Conservation (phyloP, 78 protist genomes). For the Planoprotostelium fungivorum region DNA sequence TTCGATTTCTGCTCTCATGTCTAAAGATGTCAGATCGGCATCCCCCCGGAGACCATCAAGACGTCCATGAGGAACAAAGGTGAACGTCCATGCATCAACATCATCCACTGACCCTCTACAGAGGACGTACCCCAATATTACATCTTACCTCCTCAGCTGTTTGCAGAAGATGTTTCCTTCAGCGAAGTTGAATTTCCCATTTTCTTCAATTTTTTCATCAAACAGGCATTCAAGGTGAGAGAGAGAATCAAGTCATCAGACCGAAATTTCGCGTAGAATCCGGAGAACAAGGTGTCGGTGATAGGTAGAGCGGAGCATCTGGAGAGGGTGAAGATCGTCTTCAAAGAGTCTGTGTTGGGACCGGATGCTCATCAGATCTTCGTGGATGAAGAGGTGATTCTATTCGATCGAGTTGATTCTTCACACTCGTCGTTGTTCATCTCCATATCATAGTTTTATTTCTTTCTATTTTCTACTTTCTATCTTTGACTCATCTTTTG, state of each 20-base stretch:
- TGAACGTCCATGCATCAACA: neutral
- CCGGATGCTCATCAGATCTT: slow-evolving; percentile 35
- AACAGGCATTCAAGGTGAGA: slow-evolving; percentile 9
- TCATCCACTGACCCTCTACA: neutral
- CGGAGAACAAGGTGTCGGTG: slow-evolving; percentile 23
- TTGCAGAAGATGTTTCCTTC: slow-evolving; percentile 24
- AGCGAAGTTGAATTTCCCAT: slow-evolving; percentile 59
- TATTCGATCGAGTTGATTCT: too few relatives aligned
- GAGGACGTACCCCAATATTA: slow-evolving; percentile 29
- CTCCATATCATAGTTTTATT: neutral
- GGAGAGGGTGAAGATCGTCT: slow-evolving; percentile 25
- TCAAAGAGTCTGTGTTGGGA: slow-evolving; percentile 47
- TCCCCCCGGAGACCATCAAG: slow-evolving; percentile 78
- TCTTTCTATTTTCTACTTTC: neutral
- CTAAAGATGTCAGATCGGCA: slow-evolving; percentile 40
- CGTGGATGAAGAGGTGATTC: slow-evolving; percentile 25
- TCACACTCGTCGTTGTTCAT: too few relatives aligned
- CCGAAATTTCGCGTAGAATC: neutral
- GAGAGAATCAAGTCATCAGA: neutral
- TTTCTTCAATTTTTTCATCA: slow-evolving; percentile 34
- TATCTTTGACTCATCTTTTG: neutral
- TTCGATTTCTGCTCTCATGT: neutral
- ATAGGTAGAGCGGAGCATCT: slow-evolving; percentile 12
- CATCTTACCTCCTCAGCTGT: slow-evolving; percentile 22
- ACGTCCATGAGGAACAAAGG: slow-evolving; percentile 15